Percentiles rank a stretch among this genome's conserved stretches.
Conservation (phyloP, 305 asterid species). For the Caryopteris hybrid region DNA sequence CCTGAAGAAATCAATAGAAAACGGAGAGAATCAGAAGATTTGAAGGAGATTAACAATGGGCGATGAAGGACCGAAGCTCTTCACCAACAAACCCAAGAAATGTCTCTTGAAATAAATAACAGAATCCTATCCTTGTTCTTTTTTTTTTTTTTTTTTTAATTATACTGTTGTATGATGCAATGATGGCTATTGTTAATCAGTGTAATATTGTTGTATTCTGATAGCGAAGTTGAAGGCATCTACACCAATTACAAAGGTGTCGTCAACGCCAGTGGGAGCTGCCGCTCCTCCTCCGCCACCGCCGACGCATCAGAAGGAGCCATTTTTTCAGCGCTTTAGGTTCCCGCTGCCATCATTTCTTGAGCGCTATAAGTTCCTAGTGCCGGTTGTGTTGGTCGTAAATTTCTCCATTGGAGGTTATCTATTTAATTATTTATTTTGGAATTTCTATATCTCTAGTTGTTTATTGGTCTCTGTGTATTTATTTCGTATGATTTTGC, state of each 20-base stretch:
- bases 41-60: conserved; percentile 34
- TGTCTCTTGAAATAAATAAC: conserved; percentile 12
- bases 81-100: conserved; percentile 55
- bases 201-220: not conserved
- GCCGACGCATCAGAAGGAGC: conserved; percentile 44
- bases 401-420: conserved; percentile 79
- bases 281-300: conserved; percentile 28
- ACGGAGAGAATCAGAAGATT: conserved; percentile 5
- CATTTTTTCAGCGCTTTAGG: conserved; percentile 61
- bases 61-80: conserved; percentile 49
- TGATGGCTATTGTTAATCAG: conserved; percentile 8
- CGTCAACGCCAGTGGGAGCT: conserved; percentile 38
- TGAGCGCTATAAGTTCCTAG: conserved; percentile 60
- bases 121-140: too few species aligned
- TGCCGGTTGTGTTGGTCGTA: conserved; percentile 57
- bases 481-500: not conserved
- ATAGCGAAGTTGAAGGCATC: conserved; percentile 56
- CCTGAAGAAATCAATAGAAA: not conserved
- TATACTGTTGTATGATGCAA: not conserved
- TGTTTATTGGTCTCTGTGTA: not conserved
- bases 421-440: not conserved
- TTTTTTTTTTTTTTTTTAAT: not conserved
- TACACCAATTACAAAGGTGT: conserved; percentile 28
- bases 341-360: conserved; percentile 37
- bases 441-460: not conserved